Conservation (phyloP, 169 alveolate species). For the Theileria parva region DNA sequence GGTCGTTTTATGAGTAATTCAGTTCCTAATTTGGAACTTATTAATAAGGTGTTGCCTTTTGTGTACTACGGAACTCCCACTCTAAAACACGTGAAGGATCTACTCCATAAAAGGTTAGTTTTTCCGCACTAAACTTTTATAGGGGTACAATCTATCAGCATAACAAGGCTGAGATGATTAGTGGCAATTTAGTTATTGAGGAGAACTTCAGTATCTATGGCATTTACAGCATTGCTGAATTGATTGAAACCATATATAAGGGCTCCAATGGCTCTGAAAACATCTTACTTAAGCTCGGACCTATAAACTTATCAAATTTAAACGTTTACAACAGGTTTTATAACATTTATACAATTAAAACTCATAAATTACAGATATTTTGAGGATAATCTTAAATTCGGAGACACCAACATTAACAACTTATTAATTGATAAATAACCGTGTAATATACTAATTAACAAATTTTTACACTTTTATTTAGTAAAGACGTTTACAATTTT, state of each 20-base stretch:
- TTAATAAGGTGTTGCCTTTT: constrained; percentile 46
- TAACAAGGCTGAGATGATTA: constrained; percentile 19
- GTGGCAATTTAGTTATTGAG: constrained; percentile 39
- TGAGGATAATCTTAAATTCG: constrained; percentile 12
- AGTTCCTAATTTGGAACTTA: neutral
- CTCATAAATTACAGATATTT: neutral
- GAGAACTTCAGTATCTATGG: constrained; percentile 29
- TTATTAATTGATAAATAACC: neutral
- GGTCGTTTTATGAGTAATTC: constrained; percentile 57
- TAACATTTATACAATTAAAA: constrained; percentile 5
- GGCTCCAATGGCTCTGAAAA: constrained; percentile 35
- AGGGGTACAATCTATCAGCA: constrained; percentile 48
- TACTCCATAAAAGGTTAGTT: constrained; percentile 54
- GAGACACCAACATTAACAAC: constrained; percentile 24
- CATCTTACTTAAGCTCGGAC: constrained; percentile 40
- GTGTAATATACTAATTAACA: neutral
- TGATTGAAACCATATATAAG: constrained; percentile 41
- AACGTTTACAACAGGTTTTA: constrained; percentile 27
- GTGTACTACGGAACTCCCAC: constrained; percentile 56
- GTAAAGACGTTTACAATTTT: neutral
- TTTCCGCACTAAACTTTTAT: neutral
- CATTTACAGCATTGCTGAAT: constrained; percentile 39
- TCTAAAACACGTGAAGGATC: constrained; percentile 23
- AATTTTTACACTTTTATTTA: neutral
- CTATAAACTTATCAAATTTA: constrained; percentile 13